These are phyloP conservation scores for Heterotrichella gracilis DNA, from an alignment of 352 stramenopile genomes.

Conservation along the genomic window DNA sequence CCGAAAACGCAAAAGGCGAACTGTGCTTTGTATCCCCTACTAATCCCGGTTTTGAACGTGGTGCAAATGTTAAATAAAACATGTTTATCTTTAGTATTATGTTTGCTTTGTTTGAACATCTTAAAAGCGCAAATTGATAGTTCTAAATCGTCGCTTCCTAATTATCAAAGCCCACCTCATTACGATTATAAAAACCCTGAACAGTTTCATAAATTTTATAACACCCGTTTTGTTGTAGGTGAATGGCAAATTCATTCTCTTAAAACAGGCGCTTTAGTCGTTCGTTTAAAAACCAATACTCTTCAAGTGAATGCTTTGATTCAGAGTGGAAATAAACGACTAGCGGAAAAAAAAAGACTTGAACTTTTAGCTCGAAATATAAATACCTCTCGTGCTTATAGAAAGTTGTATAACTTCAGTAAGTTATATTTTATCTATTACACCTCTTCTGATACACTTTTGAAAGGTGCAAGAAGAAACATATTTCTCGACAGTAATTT, in stretches of 20 bases:
- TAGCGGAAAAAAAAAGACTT: background rate
- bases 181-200: background rate
- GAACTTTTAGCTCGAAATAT: background rate
- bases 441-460: background rate
- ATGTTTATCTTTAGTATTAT: background rate
- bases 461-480: background rate
- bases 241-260: background rate
- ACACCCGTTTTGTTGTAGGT: background rate
- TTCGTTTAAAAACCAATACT: background rate
- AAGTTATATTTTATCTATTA: constrained; percentile 3
- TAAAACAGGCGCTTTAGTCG: background rate
- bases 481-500: constrained; percentile 5
- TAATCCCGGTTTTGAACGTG: background rate
- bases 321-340: background rate
- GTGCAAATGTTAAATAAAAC: background rate
- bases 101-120: too few species aligned
- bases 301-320: background rate
- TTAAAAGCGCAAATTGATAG: too few species aligned
- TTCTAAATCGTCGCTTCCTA: background rate
- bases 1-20: background rate
- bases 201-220: background rate
- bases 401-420: background rate
- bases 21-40: background rate
- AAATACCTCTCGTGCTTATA: background rate
- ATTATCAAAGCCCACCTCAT: background rate